Base-by-base conservation (phyloP, 208 protist genomes). In the Vickermania ingenoplastis region DNA sequence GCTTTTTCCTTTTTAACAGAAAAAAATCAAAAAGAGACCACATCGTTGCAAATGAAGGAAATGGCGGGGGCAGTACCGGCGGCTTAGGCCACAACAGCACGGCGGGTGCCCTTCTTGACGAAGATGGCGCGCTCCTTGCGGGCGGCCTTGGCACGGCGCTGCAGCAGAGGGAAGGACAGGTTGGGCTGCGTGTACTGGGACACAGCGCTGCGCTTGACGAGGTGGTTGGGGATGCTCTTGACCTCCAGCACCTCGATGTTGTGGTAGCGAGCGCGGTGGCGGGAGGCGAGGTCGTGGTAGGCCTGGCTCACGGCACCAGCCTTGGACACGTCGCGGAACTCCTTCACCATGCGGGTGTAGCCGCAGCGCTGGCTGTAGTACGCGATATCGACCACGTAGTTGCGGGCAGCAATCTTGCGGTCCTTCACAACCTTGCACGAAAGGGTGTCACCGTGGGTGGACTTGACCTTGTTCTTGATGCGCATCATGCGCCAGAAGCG, bases 401-500 rank as follows among this genome's bases (percentile, higher is more conserved):
- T 99, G 85, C 99, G 99, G 65, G 99, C 91, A 30, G 51, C 69
- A 48, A 97, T 89, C 69, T 97, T 97, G 67, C 92, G 90, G 75
- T 99, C 98, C 69, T 91, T 92, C 66, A 98, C 75, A 58, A 97
- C 88, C 65, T 92, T 90, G 76, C 95, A 86, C 27, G 86, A 82
- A 57, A 98, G 76, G 52, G 96, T 85, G 77, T 99, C 94, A 69
- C 98, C 98, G 74, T 97, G 91, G 41, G 95, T 90, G 66, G 94
- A 89, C 97, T 99, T 99, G 65, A 99, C 74, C 82, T 99, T 99
- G 59, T 97, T 87, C 70, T 99, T 91, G 64, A 96, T 83, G 51
- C 81, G 80, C 74, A 99, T 91, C 90, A 99, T 98, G 77, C 99
- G 97, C 98, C 99, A 99, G 97, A 99, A 99, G 71, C 97, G 88